Conservation (phyloP, 345 rosid species). For the Schrenkiella parvula region DNA sequence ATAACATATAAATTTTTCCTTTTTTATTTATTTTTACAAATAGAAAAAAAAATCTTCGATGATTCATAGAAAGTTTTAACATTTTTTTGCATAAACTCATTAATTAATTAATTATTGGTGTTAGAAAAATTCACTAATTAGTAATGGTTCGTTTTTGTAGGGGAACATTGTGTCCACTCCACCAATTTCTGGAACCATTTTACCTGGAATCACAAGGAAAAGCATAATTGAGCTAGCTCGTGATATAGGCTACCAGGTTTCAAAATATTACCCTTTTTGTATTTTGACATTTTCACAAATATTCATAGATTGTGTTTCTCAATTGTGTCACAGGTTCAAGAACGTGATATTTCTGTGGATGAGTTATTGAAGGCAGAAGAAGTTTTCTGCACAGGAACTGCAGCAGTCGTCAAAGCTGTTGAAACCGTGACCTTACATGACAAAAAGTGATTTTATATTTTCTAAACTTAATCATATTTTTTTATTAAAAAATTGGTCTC, state of each 20-base stretch:
- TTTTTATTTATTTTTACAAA: too few species aligned
- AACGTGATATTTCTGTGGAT: constrained; percentile 21
- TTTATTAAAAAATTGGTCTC: too few species aligned
- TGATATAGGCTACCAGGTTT: constrained; percentile 63
- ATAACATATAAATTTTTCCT: too few species aligned
- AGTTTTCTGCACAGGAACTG: constrained; percentile 81
- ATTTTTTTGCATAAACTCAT: neutral
- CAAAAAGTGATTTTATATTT: constrained; percentile 6
- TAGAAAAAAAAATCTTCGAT: too few species aligned
- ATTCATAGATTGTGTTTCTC: neutral
- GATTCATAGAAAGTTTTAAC: too few species aligned
- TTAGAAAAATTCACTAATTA: too few species aligned
- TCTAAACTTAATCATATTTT: neutral
- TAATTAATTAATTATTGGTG: too few species aligned
- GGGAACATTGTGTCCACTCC: constrained; percentile 65
- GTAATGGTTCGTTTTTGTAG: constrained; percentile 33
- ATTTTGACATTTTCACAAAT: neutral
- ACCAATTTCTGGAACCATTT: constrained; percentile 66
- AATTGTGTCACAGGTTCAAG: constrained; percentile 1
- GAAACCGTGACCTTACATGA: constrained; percentile 33
- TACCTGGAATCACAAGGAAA: constrained; percentile 87
- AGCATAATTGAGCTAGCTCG: constrained; percentile 77
- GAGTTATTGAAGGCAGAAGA: constrained; percentile 63
- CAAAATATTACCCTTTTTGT: neutral
- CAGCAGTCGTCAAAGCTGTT: constrained; percentile 66